Conservation (phyloP, 345 rosid genomes). For the Hevea brasiliensis region DNA sequence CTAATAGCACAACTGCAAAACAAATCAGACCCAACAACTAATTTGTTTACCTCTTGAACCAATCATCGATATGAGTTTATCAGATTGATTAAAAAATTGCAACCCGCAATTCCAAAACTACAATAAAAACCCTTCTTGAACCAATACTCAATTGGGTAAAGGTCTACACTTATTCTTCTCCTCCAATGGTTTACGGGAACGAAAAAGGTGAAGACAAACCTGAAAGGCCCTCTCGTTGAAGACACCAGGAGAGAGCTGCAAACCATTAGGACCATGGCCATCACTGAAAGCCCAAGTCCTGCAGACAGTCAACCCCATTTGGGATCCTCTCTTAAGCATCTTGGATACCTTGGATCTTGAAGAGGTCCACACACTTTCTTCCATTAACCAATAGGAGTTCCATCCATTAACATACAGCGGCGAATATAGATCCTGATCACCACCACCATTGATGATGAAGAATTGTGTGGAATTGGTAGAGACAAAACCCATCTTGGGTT, state of each 20-base stretch:
- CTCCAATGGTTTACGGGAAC: not conserved
- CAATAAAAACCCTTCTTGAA: not conserved
- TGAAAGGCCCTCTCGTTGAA: slow-evolving; percentile 43
- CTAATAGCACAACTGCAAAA: not conserved
- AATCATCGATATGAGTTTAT: not conserved
- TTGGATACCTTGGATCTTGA: slow-evolving; percentile 33
- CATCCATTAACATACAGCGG: slow-evolving; percentile 37
- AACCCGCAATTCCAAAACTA: not conserved
- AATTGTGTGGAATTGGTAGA: slow-evolving; percentile 41
- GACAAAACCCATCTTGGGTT: slow-evolving; percentile 40
- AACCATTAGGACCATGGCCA: slow-evolving; percentile 30
- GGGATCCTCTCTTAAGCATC: slow-evolving; percentile 34
- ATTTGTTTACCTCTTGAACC: not conserved
- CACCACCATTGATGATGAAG: slow-evolving; percentile 22
- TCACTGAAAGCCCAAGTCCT: slow-evolving; percentile 58
- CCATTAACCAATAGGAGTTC: slow-evolving; percentile 47
- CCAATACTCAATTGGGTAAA: not conserved
- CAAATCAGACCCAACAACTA: not conserved
- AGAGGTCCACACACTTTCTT: slow-evolving; percentile 30
- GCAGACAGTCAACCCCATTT: slow-evolving; percentile 52
- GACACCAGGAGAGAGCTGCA: slow-evolving; percentile 52
- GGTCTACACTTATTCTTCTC: not conserved
- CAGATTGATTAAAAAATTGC: not conserved
- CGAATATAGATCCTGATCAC: not conserved
- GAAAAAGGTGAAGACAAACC: slow-evolving; percentile 20